These are phyloP conservation scores for maize (Zea mays) DNA, from an alignment of 176 grass and related monocot genomes.

Conservation along the genomic window DNA sequence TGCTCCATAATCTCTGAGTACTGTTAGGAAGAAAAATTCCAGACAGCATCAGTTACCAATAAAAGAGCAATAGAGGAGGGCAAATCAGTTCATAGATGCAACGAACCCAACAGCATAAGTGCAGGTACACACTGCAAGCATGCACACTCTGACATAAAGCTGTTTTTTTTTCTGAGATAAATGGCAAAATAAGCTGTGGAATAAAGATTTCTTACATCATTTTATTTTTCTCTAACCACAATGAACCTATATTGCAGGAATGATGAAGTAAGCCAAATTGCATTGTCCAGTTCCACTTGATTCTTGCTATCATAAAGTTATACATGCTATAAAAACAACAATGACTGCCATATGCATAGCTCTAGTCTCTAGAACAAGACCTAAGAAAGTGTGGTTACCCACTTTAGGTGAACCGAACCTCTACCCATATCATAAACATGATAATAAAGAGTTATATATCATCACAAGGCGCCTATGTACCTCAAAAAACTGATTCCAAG, in stretches of 20 bases:
- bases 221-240: not conserved
- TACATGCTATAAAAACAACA: slow-evolving; percentile 1
- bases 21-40: slow-evolving; percentile 23
- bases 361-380: not conserved
- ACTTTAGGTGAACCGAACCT: not conserved
- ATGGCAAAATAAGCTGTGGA: not conserved
- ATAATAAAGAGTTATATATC: not conserved
- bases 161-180: slow-evolving; percentile 2
- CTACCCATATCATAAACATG: not conserved
- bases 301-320: slow-evolving; percentile 6
- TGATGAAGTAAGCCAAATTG: not conserved
- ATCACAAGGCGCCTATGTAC: slow-evolving; percentile 31
- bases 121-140: not conserved
- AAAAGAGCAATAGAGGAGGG: not conserved
- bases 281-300: not conserved
- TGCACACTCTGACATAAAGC: not conserved
- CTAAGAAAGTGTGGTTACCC: not conserved
- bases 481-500: slow-evolving; percentile 63
- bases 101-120: not conserved
- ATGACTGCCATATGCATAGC: not conserved
- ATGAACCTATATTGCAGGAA: not conserved
- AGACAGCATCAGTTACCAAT: not conserved
- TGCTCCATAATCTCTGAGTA: slow-evolving; percentile 76
- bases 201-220: not conserved
- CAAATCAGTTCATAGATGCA: not conserved